Base-by-base conservation (phyloP, 345 rosid species). In the Euphorbia lathyris region DNA sequence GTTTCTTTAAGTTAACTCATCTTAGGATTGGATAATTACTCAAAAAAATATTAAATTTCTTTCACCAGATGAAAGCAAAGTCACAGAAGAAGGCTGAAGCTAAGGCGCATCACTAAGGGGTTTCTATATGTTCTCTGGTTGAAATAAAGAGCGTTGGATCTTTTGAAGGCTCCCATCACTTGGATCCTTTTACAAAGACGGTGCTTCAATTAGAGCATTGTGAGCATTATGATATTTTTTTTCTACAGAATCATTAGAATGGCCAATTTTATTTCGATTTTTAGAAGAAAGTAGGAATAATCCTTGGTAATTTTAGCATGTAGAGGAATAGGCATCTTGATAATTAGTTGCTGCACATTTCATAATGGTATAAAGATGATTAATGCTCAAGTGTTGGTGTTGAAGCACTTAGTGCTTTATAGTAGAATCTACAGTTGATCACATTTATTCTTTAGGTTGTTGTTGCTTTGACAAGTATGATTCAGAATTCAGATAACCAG, bases 41-140 rank as follows among this genome's bases (percentile, higher is more conserved):
- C 11, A 9, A 40, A 5, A 9, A 4, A 40, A 5, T 9, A 6
- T 6, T 4, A 40, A 56, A 10, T 60, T 69, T 29, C 25, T 43
- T 32, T 29, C 30, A 11, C 27, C 74, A 77, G 81, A 70, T 74
- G 68, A 73, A 79, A 51, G 69, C 83, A 55, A 88, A 82, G 69
- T 86, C 90, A 11, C 86, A 74, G 1, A 71, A 67, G 76, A 88
- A 86, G 74, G 85, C 86, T 63, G 88, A 83, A 81, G 87, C 84
- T 16, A 80, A 81, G 89, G 73, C 80, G 17, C 71, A 65, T 75
- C 71, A 75, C 57, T 70, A 58, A 75, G 50, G 50, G 16, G 57
- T 13, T 52, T 17, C 9, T 30, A 0, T 0, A 9, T 23, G 36
- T 32, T 65, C 29, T 29, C n/a, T 17, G 65, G 45, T 20, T 55